Evolutionary conservation across 257 asterid genomes (phyloP), one percentile per base, ranked within the genome.

Genomic region (Solanum pinnatisectum): DNA sequence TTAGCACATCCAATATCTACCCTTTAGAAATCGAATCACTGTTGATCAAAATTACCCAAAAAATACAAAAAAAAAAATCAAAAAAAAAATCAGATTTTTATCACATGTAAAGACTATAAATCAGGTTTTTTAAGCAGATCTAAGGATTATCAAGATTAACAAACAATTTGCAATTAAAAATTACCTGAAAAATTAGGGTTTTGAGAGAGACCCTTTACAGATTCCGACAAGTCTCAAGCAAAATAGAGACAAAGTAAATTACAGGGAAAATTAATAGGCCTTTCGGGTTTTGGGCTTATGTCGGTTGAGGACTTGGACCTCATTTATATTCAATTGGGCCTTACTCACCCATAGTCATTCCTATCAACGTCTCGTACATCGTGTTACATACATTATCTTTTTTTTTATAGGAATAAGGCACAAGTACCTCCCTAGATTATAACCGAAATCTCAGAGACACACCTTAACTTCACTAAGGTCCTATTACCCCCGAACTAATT

Each of bases 161-260:
- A 56, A 78, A 68, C 65, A 81, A 35, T 27, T 27, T 10, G 14
- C 32, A 5, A 32, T 15, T 37, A 84, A 10, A 76, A 40, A 77
- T 18, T 89, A 92, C 94, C 92, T 84, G 87, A 88, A 73, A 82
- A 70, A 39, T 39, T 89, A 79, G 91, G 90, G 90, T 88, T 65
- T 49, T 20, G 90, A 88, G 32, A 87, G 35, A 46, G 44, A 76
- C 82, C 89, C 90, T 23, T 36, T 5, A 36, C 77, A 37, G 85
- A 86, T 85, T 86, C 90, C 89, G 90, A 92, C 56, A 86, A 91
- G 93, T 81, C 90, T 84, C 10, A 88, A 88, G 90, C 88, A 52
- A 52, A 52, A 52, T 52, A 0, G 3, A 10, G 6, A 30, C 39
- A 7, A 25, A 63, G 30, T 25, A 56, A 56, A 56, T 6, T 56